phyloP scores from a whole-genome alignment of 2,329 filamentous ascomycete genomes.

The Botrytis squamosa region DNA sequence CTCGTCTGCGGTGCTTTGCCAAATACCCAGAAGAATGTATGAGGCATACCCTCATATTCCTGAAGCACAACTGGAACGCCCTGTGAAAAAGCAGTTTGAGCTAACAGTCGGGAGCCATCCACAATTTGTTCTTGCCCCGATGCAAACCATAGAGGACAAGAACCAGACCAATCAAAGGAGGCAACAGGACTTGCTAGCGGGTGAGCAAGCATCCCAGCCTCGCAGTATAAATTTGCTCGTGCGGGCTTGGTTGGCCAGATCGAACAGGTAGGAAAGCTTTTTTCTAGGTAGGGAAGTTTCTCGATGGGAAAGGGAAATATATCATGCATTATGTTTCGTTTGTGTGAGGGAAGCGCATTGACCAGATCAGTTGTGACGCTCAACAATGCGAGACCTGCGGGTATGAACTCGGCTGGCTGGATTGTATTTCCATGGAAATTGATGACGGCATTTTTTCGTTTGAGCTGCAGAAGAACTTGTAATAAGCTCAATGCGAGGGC shows the following conservation, averaged over 20 bases:
- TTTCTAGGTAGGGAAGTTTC: not conserved
- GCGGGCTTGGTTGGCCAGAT: constrained; percentile 10
- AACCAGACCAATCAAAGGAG: constrained; percentile 8
- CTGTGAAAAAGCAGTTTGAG: constrained; percentile 5
- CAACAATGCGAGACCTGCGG: constrained; percentile 4
- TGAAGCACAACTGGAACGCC: not conserved
- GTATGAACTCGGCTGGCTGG: not conserved
- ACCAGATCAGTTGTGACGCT: not conserved
- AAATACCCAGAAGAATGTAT: constrained; percentile 8
- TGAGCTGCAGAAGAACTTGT: not conserved
- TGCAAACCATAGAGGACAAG: constrained; percentile 16
- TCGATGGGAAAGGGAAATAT: not conserved
- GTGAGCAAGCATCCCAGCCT: not conserved
- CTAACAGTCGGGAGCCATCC: not conserved
- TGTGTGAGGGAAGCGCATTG: not conserved
- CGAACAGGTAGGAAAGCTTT: constrained; percentile 7
- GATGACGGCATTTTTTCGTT: not conserved
- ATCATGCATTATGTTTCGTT: not conserved
- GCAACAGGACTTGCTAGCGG: constrained; percentile 9
- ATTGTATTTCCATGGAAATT: constrained; percentile 3
- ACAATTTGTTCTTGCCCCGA: constrained; percentile 11
- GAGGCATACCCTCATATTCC: constrained; percentile 13
- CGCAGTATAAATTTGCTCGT: constrained; percentile 9
- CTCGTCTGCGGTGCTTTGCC: not conserved
- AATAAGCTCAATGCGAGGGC: not conserved